Percentiles rank a stretch among this genome's conserved stretches.
Evolutionary conservation across 2,329 filamentous ascomycete genomes (phyloP).

Genomic region (Aureobasidium sp.): DNA sequence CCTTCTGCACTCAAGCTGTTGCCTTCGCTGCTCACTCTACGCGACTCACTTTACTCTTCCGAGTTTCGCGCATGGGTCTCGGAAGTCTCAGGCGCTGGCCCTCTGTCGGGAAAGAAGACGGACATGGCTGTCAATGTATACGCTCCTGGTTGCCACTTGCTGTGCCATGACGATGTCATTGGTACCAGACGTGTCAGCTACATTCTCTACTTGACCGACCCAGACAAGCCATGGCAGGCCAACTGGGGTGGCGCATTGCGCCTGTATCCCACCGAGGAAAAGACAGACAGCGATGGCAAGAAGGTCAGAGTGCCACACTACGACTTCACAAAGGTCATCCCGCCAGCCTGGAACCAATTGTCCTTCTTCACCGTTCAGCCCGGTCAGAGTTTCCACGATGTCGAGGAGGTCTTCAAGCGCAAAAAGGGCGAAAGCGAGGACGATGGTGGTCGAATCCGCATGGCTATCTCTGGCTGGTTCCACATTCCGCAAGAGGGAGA

Average conservation of each 20-base stretch:
- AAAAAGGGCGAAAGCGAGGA: slow-evolving; percentile 51
- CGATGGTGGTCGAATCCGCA: slow-evolving; percentile 72
- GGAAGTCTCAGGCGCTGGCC: slow-evolving; percentile 75
- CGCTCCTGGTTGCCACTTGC: slow-evolving; percentile 86
- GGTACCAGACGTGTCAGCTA: slow-evolving; percentile 94
- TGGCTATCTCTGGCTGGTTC: slow-evolving; percentile 99
- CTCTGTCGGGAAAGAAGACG: slow-evolving; percentile 86
- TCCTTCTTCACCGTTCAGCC: slow-evolving; percentile 98
- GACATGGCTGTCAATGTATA: slow-evolving; percentile 99
- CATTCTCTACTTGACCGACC: slow-evolving; percentile 91
- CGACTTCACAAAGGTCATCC: slow-evolving; percentile 73
- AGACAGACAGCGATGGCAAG: slow-evolving; percentile 56
- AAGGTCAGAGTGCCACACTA: slow-evolving; percentile 73
- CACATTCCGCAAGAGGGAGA: slow-evolving; percentile 95
- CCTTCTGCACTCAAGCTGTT: slow-evolving; percentile 77
- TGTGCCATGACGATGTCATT: slow-evolving; percentile 98
- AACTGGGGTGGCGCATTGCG: slow-evolving; percentile 91
- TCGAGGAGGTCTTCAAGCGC: slow-evolving; percentile 88
- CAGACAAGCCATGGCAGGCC: slow-evolving; percentile 80
- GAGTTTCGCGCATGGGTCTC: slow-evolving; percentile 86
- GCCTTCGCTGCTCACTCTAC: slow-evolving; percentile 82
- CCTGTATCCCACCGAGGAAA: slow-evolving; percentile 67
- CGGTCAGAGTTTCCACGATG: slow-evolving; percentile 97
- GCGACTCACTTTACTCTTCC: slow-evolving; percentile 88
- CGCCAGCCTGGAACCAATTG: slow-evolving; percentile 93